These are phyloP conservation scores for Juncus inflexus DNA, from an alignment of 176 grass and related monocot species.

Conservation along the genomic window DNA sequence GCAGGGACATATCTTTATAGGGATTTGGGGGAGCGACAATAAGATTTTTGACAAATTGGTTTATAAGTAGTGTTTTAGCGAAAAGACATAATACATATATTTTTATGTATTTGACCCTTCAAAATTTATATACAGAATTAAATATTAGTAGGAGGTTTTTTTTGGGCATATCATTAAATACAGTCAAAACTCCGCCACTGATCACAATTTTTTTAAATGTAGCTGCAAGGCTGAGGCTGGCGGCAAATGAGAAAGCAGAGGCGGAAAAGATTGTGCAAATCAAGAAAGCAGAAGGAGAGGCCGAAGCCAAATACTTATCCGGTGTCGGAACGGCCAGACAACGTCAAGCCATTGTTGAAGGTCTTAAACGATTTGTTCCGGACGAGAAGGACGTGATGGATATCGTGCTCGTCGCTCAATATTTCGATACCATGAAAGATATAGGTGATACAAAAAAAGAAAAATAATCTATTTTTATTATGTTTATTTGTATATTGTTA, in stretches of 20 bases:
- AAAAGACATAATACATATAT: too few relatives aligned
- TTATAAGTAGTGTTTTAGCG: too few relatives aligned
- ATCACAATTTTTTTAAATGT: neutral
- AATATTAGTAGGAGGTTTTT: too few relatives aligned
- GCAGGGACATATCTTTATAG: too few relatives aligned
- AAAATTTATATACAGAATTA: too few relatives aligned
- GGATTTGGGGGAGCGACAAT: too few relatives aligned
- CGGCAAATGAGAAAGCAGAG: conserved; percentile 28
- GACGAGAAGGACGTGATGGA: conserved; percentile 49
- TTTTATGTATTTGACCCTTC: too few relatives aligned
- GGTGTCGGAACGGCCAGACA: conserved; percentile 40
- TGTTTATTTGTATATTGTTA: too few relatives aligned
- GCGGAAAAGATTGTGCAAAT: conserved; percentile 40
- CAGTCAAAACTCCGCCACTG: neutral
- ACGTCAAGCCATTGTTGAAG: conserved; percentile 53
- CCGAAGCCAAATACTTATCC: conserved; percentile 46
- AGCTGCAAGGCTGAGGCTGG: conserved; percentile 39
- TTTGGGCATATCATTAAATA: too few relatives aligned
- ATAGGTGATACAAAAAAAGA: conserved; percentile 8
- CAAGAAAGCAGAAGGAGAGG: conserved; percentile 48
- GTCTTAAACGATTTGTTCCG: conserved; percentile 29
- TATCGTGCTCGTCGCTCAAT: conserved; percentile 51
- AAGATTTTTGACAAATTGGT: too few relatives aligned
- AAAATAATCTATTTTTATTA: too few relatives aligned
- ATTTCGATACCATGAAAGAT: conserved; percentile 56